These are phyloP conservation scores for Corylus americana DNA, from an alignment of 306 rosid genomes.

Conservation along the genomic window DNA sequence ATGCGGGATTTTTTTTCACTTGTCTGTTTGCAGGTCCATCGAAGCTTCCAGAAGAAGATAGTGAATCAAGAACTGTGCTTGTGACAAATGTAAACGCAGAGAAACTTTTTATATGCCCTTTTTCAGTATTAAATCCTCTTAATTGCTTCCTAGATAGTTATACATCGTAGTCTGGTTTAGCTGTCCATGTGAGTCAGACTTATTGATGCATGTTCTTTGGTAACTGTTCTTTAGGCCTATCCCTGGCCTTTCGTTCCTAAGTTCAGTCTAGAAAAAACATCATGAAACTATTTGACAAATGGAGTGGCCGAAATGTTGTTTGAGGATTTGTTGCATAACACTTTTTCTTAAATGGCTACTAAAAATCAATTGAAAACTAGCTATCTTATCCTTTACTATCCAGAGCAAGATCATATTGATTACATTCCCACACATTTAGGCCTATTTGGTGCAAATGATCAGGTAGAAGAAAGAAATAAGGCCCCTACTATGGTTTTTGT, in stretches of 20 bases:
- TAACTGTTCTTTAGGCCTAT: not conserved
- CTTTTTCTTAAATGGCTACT: not conserved
- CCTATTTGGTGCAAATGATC: not conserved
- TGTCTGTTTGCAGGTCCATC: constrained; percentile 23
- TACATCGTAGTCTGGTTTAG: not conserved
- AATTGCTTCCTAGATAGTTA: not conserved
- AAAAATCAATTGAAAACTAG: not conserved
- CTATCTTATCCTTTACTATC: not conserved
- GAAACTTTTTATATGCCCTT: not conserved
- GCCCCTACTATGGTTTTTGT: not conserved
- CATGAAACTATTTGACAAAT: not conserved
- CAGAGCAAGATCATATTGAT: not conserved
- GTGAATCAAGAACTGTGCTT: constrained; percentile 30
- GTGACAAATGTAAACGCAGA: constrained; percentile 32
- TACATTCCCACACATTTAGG: not conserved
- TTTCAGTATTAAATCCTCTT: not conserved
- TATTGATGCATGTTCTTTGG: not conserved
- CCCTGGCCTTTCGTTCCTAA: not conserved
- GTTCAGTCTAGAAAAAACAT: not conserved
- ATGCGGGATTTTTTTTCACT: not conserved
- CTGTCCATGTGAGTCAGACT: not conserved
- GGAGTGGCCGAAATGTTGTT: not conserved
- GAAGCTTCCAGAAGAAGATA: constrained; percentile 9
- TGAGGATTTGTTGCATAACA: not conserved
- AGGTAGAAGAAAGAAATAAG: not conserved